Percentiles rank a stretch among this genome's conserved stretches.
These are phyloP conservation scores for Nicotiana sylvestris DNA, from an alignment of 257 asterid genomes.

Conservation along the genomic window DNA sequence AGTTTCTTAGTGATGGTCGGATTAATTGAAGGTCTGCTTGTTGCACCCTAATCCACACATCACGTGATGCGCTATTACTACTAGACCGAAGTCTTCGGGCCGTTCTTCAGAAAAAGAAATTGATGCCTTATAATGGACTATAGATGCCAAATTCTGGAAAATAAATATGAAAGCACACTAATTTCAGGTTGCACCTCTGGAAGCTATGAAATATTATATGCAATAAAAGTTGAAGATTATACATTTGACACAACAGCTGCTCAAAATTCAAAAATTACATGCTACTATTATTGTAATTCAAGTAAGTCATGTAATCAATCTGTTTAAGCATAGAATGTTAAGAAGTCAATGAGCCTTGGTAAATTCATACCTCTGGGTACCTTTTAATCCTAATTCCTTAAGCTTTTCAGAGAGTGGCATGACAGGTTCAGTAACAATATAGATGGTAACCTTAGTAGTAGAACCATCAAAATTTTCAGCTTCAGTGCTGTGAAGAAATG, in stretches of 20 bases:
- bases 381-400: conserved; percentile 85
- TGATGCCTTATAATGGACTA: background rate
- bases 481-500: conserved; percentile 95
- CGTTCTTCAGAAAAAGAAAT: background rate
- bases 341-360: conserved; percentile 12
- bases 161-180: background rate
- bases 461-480: conserved; percentile 82
- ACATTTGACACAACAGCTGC: background rate
- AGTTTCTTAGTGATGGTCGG: background rate
- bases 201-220: background rate
- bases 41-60: conserved; percentile 44
- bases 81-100: no score
- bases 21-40: conserved; percentile 48
- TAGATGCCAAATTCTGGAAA: background rate
- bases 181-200: background rate
- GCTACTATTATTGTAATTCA: background rate
- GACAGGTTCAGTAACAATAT: conserved; percentile 95
- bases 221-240: background rate
- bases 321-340: background rate
- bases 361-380: conserved; percentile 71
- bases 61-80: no score
- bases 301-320: background rate
- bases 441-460: conserved; percentile 69
- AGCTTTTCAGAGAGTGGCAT: conserved; percentile 92
- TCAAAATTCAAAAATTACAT: conserved; percentile 1